These are phyloP conservation scores for Viola pubescens DNA, from an alignment of 441 rosid genomes.

Conservation along the genomic window DNA sequence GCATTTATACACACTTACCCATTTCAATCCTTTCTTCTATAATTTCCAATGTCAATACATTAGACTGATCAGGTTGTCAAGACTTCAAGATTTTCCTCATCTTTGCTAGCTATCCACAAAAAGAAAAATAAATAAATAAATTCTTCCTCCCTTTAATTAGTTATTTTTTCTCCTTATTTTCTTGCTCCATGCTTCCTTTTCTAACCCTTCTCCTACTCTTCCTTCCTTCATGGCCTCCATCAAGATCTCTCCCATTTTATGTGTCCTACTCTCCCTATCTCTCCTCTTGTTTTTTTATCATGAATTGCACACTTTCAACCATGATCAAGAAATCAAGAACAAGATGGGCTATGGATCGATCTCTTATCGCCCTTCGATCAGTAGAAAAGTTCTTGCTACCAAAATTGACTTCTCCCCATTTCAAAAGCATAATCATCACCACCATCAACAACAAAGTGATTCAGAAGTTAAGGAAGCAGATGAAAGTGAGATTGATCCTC, in stretches of 20 bases:
- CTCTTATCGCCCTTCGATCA: constrained; percentile 20
- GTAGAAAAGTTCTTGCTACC: constrained; percentile 43
- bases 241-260: constrained; percentile 32
- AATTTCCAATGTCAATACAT: constrained; percentile 1
- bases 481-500: constrained; percentile 55
- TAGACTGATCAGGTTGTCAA: constrained; percentile 18
- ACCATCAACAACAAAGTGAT: constrained; percentile 10
- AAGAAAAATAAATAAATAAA: not conserved
- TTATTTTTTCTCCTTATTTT: constrained; percentile 1
- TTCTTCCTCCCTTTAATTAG: not conserved
- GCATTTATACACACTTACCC: not conserved
- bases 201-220: constrained; percentile 26
- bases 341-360: constrained; percentile 10
- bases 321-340: constrained; percentile 9
- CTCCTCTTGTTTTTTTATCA: constrained; percentile 44
- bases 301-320: constrained; percentile 23
- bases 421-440: constrained; percentile 20
- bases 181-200: constrained; percentile 47
- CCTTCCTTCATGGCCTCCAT: constrained; percentile 41
- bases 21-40: constrained; percentile 13
- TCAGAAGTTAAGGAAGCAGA: constrained; percentile 14
- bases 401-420: constrained; percentile 58
- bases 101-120: not conserved
- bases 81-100: constrained; percentile 2
- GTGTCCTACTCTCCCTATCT: constrained; percentile 46